Base-by-base conservation (phyloP, 306 rosid species). In the Nissolia schottii region DNA sequence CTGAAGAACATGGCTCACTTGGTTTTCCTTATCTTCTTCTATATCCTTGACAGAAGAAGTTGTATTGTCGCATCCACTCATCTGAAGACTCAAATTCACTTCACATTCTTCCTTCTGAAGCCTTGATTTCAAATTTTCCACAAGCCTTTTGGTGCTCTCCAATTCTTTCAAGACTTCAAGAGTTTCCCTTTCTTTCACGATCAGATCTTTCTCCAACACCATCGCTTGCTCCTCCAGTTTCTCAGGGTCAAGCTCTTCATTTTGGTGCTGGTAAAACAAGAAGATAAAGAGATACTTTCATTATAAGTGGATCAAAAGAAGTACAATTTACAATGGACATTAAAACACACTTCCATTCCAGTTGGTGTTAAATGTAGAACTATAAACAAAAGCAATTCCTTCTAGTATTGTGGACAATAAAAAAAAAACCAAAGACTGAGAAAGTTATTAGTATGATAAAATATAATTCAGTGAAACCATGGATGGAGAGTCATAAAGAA, bases 1-100 rank as follows among this genome's bases (percentile, higher is more conserved):
- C 31, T 23, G 67, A 71, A 56, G 70, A 16, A 31, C 59, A 55
- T 58, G 80, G 73, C 59, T 70, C 64, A 45, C 86, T 32, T 60
- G 81, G 83, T 86, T 91, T 76, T 84, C 90, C 85, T 93, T 87
- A 50, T 81, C 88, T 24, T 67, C 87, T 70, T 88, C 81, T 50
- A 58, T 70, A 34, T 64, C 70, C 41, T 54, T 63, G 29, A 40
- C 65, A 54, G 49, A 20, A 0, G 29, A 65, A n/a, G n/a, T n/a
- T 13, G 3, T 29, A 29, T 63, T 34, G 19, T 80, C 54, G 10
- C 70, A 53, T 7, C 19, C 41, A 75, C 67, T 63, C 64, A 3
- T 57, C 64, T 75, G 61, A 48, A 46, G 18, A 6, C 56, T 70
- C 43, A 74, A 70, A 58, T 70, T 64, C 0, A 22, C 72, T 51